Evolutionary conservation across 352 stramenopile species (phyloP).

Genomic region (Pseudoperonospora humuli): DNA sequence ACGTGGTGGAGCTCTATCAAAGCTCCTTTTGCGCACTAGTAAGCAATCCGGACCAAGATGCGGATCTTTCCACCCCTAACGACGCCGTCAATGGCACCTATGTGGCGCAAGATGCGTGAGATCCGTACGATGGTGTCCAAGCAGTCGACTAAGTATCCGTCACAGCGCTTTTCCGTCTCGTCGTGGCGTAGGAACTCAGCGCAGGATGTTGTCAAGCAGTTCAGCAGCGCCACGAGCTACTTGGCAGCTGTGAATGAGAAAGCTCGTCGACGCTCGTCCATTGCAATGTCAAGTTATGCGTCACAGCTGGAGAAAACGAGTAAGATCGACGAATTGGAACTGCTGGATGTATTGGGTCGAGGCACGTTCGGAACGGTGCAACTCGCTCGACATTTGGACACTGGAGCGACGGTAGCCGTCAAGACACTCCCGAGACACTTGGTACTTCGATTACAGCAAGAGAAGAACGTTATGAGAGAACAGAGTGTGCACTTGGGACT

Average conservation of each 20-base stretch:
- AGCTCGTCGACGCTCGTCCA: conserved; percentile 7
- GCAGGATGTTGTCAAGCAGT: conserved; percentile 13
- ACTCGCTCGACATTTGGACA: conserved; percentile 48
- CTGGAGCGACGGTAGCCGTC: conserved; percentile 46
- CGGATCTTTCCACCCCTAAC: conserved; percentile 17
- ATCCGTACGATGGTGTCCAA: conserved; percentile 25
- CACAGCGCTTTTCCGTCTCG: conserved; percentile 31
- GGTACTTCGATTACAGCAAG: conserved; percentile 48
- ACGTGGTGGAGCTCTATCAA: too few relatives aligned
- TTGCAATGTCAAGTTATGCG: conserved; percentile 9
- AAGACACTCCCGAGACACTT: conserved; percentile 43
- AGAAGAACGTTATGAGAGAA: conserved; percentile 65
- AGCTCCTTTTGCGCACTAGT: too few relatives aligned
- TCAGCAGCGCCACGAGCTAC: conserved; percentile 20
- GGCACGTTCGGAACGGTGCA: conserved; percentile 69
- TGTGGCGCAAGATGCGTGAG: conserved; percentile 37
- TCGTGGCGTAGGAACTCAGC: conserved; percentile 12
- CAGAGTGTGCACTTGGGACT: conserved; percentile 55
- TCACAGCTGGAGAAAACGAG: conserved; percentile 24
- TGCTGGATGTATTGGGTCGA: conserved; percentile 52
- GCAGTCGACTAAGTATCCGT: conserved; percentile 6
- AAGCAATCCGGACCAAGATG: conserved; percentile 9
- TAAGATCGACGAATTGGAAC: conserved; percentile 39
- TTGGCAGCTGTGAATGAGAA: conserved; percentile 15
- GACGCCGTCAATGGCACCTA: conserved; percentile 26